These are phyloP conservation scores for Eucalyptus polybractea DNA, from an alignment of 345 rosid species.

Conservation along the genomic window DNA sequence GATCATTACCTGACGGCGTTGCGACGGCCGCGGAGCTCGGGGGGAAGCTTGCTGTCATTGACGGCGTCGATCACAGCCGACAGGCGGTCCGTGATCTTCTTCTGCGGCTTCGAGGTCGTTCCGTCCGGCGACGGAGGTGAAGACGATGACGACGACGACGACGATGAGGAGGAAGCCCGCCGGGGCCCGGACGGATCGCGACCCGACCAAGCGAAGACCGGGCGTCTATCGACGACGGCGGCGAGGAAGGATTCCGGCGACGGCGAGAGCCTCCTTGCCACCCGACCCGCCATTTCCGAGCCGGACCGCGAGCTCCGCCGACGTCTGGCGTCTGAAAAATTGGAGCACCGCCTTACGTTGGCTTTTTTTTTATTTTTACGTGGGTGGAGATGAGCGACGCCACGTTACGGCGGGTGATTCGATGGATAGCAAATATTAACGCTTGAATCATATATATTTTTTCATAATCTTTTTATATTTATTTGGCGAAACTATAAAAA, in stretches of 20 bases:
- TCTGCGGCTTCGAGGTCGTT: constrained; percentile 22
- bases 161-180: constrained; percentile 1
- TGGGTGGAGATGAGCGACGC: not conserved
- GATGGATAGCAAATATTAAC: not conserved
- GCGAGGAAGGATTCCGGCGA: not conserved
- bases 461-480: not conserved
- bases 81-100: constrained; percentile 46
- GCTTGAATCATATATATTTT: not conserved
- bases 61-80: constrained; percentile 61
- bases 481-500: not conserved
- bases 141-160: constrained; percentile 15
- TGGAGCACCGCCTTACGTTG: not conserved
- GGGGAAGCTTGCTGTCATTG: constrained; percentile 80
- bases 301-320: not conserved
- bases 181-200: not conserved
- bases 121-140: constrained; percentile 23
- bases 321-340: not conserved
- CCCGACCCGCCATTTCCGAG: constrained; percentile 14
- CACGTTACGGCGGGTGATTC: not conserved
- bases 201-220: not conserved
- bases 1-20: constrained; percentile 41
- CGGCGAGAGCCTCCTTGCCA: constrained; percentile 8
- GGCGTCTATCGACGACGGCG: not conserved
- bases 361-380: not conserved
- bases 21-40: constrained; percentile 83